Percentiles rank a stretch among this genome's conserved stretches.
Evolutionary conservation across 2,329 filamentous ascomycete genomes (phyloP).

Genomic region (Botrytis byssoidea): DNA sequence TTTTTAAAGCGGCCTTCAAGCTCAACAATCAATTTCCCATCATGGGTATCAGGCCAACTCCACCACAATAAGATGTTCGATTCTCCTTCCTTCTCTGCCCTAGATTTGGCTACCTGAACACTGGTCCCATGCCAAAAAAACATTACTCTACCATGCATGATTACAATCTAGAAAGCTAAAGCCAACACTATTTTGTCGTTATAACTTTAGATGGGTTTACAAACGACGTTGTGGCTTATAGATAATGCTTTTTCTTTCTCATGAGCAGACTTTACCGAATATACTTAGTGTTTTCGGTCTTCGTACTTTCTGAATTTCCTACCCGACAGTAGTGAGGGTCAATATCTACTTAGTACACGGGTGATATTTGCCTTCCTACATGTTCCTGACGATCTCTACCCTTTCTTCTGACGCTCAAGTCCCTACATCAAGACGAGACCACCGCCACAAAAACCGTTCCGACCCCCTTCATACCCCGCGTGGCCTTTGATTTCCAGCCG

Average conservation of each 20-base stretch:
- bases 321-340: constrained; percentile 1
- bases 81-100: constrained; percentile 2
- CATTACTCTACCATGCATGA: constrained; percentile 1
- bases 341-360: background rate
- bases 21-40: constrained; percentile 16
- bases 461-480: constrained; percentile 10
- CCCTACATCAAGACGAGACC: constrained; percentile 12
- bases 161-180: background rate
- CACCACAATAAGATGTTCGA: constrained; percentile 3
- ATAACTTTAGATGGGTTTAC: background rate
- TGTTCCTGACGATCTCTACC: constrained; percentile 21
- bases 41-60: constrained; percentile 10
- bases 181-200: background rate
- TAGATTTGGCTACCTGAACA: constrained; percentile 2
- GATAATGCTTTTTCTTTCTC: constrained; percentile 5
- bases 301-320: background rate
- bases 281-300: background rate
- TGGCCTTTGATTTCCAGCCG: background rate
- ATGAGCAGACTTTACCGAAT: background rate
- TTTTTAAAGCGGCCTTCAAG: constrained; percentile 20
- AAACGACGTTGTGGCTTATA: constrained; percentile 3
- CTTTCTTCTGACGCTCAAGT: constrained; percentile 7
- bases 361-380: constrained; percentile 6
- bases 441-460: constrained; percentile 2
- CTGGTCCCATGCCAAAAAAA: background rate